These are phyloP conservation scores for Neocucurbitaria cava DNA, from an alignment of 2,329 filamentous ascomycete species.

Conservation along the genomic window DNA sequence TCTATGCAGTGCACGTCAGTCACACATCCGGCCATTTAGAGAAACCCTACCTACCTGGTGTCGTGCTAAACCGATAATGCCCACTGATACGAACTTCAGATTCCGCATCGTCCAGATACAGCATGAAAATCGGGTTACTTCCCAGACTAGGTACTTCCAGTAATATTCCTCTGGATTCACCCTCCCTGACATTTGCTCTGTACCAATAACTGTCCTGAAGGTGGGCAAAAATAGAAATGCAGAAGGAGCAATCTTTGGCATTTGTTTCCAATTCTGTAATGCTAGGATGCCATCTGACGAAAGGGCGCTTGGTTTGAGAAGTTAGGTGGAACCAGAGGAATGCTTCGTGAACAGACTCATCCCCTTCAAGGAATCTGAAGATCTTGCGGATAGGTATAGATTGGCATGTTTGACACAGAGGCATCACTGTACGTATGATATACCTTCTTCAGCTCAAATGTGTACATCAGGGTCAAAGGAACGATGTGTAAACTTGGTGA, in stretches of 20 bases:
- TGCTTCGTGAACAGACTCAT: neutral
- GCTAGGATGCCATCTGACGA: neutral
- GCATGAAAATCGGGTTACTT: neutral
- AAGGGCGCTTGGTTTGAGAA: neutral
- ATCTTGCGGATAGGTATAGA: neutral
- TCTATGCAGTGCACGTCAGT: neutral
- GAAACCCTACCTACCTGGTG: neutral
- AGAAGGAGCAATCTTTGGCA: neutral
- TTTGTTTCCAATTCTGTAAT: neutral
- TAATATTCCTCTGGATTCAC: neutral
- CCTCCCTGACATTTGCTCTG: neutral
- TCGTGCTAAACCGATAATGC: neutral
- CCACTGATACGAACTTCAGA: neutral
- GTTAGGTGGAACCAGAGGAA: neutral
- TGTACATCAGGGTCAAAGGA: no score
- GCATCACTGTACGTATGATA: neutral
- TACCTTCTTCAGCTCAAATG: no score
- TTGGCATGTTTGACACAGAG: neutral
- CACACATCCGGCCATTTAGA: neutral
- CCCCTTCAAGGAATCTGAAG: neutral
- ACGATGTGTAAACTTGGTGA: no score
- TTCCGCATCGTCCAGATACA: neutral
- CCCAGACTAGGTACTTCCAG: neutral
- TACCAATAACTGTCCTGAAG: neutral
- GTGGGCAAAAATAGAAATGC: neutral